A percentile compares a stretch with the other conserved stretches of the same genome.
These are phyloP conservation scores for Cyphellophora europaea DNA, from an alignment of 2,329 filamentous ascomycete genomes.

Conservation along the genomic window DNA sequence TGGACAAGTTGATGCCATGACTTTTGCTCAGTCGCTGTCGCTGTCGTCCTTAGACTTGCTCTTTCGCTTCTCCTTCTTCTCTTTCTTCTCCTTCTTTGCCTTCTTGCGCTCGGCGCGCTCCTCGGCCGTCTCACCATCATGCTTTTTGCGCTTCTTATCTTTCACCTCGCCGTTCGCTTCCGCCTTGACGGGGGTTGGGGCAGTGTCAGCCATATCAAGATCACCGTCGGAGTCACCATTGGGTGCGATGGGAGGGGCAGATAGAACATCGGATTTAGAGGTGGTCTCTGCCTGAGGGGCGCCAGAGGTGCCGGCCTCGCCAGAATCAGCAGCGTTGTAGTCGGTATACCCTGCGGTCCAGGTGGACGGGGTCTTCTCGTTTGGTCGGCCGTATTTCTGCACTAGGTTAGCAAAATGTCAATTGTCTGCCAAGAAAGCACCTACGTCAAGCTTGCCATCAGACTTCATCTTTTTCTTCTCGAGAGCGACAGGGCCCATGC, in stretches of 20 bases:
- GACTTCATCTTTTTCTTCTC: constrained; percentile 99
- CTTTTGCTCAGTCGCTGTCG: constrained; percentile 15
- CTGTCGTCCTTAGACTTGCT: constrained; percentile 11
- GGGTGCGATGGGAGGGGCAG: constrained; percentile 20
- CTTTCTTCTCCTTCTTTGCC: constrained; percentile 46
- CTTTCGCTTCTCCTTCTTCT: constrained; percentile 34
- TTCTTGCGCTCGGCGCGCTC: constrained; percentile 40
- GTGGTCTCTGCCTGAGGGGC: constrained; percentile 37
- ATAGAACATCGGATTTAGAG: constrained; percentile 26
- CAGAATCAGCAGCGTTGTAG: constrained; percentile 56
- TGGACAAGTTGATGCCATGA: no score
- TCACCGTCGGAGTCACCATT: constrained; percentile 29
- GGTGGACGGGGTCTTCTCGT: constrained; percentile 85
- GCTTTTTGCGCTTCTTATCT: constrained; percentile 45
- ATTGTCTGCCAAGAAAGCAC: constrained; percentile 24
- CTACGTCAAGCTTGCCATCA: constrained; percentile 82
- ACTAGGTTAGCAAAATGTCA: constrained; percentile 13
- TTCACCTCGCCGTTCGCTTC: constrained; percentile 31
- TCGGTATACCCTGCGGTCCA: constrained; percentile 94
- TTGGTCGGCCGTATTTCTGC: constrained; percentile 81
- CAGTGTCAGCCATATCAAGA: constrained; percentile 31
- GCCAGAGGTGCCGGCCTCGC: constrained; percentile 32
- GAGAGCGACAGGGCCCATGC: constrained; percentile 79
- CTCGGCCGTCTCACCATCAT: constrained; percentile 45
- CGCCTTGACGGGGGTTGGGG: constrained; percentile 21